A percentile compares a stretch with the other conserved stretches of the same genome.
phyloP scores from a whole-genome alignment of 306 rosid genomes.

The Dryas octopetala region DNA sequence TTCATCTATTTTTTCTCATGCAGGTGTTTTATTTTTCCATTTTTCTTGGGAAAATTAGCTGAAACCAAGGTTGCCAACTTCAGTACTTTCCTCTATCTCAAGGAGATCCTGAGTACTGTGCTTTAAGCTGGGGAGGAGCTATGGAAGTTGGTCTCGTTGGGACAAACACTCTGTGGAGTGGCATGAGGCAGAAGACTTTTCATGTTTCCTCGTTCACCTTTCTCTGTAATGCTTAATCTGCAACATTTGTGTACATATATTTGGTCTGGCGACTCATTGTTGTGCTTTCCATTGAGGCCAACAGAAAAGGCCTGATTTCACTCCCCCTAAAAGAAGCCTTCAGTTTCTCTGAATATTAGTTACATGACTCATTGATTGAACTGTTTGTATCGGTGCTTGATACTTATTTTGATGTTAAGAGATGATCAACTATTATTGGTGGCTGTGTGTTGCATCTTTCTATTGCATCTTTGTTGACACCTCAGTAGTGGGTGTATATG shows the following conservation, averaged over 20 bases:
- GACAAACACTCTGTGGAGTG: constrained; percentile 16
- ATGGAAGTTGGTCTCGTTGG: background rate
- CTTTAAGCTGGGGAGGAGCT: constrained; percentile 16
- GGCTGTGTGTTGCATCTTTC: constrained; percentile 1
- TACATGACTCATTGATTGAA: constrained; percentile 24
- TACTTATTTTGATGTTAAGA: constrained; percentile 16
- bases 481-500: no score
- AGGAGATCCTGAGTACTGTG: constrained; percentile 24
- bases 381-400: constrained; percentile 28
- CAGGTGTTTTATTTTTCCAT: constrained; percentile 36
- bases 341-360: constrained; percentile 14
- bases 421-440: background rate
- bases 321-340: constrained; percentile 20
- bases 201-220: constrained; percentile 9
- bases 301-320: constrained; percentile 31
- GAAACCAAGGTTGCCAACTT: constrained; percentile 29
- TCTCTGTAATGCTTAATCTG: constrained; percentile 15
- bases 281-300: constrained; percentile 31
- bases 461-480: no score
- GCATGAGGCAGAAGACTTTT: constrained; percentile 30
- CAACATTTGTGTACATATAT: constrained; percentile 54
- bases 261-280: constrained; percentile 35
- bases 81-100: constrained; percentile 16
- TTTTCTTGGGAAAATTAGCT: constrained; percentile 25
- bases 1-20: constrained; percentile 15